phyloP scores from a whole-genome alignment of 108 stramenopile species.

The Asterionellopsis glacialis region DNA sequence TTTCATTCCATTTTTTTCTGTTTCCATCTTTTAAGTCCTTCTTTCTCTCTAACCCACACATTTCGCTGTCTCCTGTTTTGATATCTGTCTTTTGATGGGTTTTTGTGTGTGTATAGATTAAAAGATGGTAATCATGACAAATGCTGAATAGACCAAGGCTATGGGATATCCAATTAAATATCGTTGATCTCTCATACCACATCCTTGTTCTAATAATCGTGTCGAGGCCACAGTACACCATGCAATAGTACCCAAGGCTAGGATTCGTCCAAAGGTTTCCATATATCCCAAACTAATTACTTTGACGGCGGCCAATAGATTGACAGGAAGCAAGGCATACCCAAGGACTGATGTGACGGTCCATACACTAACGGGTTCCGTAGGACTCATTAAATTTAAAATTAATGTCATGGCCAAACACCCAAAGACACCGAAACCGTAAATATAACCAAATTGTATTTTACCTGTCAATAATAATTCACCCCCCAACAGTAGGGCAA shows the following conservation, averaged over 20 bases:
- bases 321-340: constrained; percentile 95
- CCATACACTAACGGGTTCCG: constrained; percentile 71
- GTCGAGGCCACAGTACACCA: constrained; percentile 92
- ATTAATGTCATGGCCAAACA: constrained; percentile 92
- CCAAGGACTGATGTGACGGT: constrained; percentile 90
- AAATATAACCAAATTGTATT: constrained; percentile 97
- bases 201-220: constrained; percentile 91
- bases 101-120: too few species aligned
- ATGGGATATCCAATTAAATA: constrained; percentile 97
- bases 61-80: too few species aligned
- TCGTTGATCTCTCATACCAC: constrained; percentile 88
- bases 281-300: constrained; percentile 53
- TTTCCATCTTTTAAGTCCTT: too few species aligned
- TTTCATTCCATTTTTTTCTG: too few species aligned
- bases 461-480: constrained; percentile 92
- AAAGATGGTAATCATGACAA: constrained; percentile 99
- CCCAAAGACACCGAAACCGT: constrained; percentile 94
- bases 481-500: constrained; percentile 82
- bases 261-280: constrained; percentile 65
- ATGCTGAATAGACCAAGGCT: constrained; percentile 93
- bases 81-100: too few species aligned
- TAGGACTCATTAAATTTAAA: constrained; percentile 88
- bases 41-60: too few species aligned
- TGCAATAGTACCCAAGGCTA: constrained; percentile 78
- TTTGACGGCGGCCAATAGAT: constrained; percentile 88